Percentiles rank a stretch among this genome's conserved stretches.
Evolutionary conservation across 2,329 filamentous ascomycete genomes (phyloP).

Genomic region (Colletotrichum cordylinicola): DNA sequence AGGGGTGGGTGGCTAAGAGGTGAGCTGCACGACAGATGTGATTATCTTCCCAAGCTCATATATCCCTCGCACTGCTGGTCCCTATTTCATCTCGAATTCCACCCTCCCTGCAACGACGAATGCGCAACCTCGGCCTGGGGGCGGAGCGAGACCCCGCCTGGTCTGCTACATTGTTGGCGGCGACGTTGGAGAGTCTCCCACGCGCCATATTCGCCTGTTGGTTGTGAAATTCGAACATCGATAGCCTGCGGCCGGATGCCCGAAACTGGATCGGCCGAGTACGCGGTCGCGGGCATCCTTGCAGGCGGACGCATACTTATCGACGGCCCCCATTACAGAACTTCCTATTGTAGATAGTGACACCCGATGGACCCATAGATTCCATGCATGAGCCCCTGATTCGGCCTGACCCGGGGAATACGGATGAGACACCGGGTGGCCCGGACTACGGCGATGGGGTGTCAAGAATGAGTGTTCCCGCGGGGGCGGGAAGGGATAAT

Average conservation of each 20-base stretch:
- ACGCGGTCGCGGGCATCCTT: neutral
- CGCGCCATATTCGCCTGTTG: neutral
- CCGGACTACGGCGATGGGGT: neutral
- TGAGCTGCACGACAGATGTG: neutral
- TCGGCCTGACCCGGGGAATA: neutral
- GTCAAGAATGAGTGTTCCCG: neutral
- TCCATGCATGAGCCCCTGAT: neutral
- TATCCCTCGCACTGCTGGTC: constrained; percentile 1
- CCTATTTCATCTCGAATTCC: neutral
- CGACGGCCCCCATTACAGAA: neutral
- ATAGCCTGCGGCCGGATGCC: constrained; percentile 6
- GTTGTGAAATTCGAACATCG: neutral
- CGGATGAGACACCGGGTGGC: neutral
- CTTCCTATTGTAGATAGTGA: constrained; percentile 7
- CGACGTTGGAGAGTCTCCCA: neutral
- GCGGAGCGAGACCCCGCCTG: neutral
- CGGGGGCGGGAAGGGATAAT: neutral
- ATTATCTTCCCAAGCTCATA: constrained; percentile 1
- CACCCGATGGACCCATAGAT: neutral
- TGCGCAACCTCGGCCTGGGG: neutral
- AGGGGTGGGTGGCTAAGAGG: neutral
- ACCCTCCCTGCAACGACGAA: neutral
- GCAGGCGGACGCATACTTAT: neutral
- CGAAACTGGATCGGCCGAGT: neutral
- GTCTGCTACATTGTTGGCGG: neutral